phyloP scores from a whole-genome alignment of 176 grass and related monocot species.

The Hordeum marinum region DNA sequence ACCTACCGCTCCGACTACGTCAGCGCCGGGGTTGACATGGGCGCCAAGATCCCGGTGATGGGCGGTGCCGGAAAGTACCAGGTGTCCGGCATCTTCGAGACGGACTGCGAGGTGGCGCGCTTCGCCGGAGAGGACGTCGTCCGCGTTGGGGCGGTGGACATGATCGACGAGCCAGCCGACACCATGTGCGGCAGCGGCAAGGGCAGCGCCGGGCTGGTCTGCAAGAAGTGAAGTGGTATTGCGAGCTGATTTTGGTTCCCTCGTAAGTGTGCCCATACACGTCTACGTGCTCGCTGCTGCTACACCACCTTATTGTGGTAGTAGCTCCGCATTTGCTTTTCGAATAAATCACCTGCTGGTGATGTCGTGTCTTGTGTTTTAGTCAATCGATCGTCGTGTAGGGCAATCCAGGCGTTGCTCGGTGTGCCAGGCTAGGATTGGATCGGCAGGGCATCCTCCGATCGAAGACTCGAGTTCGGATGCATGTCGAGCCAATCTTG shows the following conservation, averaged over 20 bases:
- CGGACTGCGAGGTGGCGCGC: constrained; percentile 39
- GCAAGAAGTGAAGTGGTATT: constrained; percentile 41
- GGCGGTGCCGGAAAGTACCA: constrained; percentile 27
- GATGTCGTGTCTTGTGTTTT: not conserved
- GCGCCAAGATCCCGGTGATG: constrained; percentile 48
- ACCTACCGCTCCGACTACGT: constrained; percentile 40
- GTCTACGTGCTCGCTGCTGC: constrained; percentile 24
- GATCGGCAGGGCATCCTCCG: not conserved
- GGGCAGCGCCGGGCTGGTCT: constrained; percentile 40
- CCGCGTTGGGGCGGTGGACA: not conserved
- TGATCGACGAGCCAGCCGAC: constrained; percentile 21
- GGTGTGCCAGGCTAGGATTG: not conserved
- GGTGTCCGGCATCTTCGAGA: constrained; percentile 36
- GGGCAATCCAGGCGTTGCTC: constrained; percentile 7
- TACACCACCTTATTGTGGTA: not conserved
- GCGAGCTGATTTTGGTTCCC: not conserved
- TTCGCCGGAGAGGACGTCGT: constrained; percentile 23
- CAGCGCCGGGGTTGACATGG: constrained; percentile 34
- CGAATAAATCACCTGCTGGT: constrained; percentile 10
- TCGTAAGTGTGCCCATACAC: not conserved
- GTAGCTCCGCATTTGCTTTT: not conserved
- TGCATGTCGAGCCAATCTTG: not conserved
- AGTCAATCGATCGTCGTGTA: not conserved
- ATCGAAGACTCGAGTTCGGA: not conserved
- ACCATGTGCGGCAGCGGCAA: constrained; percentile 35